Conservation (phyloP, 495 filamentous ascomycete genomes). For the Astrocystis sublimbata region DNA sequence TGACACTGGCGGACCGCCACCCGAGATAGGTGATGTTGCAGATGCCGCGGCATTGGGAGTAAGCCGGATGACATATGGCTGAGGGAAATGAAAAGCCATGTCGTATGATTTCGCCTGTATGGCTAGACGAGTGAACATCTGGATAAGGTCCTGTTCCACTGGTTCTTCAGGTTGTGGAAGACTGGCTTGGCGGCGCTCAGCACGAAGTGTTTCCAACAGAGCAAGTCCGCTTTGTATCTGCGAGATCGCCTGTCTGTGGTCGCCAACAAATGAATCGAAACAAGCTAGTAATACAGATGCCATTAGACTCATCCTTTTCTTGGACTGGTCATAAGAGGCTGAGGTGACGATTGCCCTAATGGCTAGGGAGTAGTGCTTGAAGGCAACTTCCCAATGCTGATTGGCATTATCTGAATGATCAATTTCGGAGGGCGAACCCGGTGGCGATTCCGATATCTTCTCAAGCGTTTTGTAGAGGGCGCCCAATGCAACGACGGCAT, state of each 20-base stretch:
- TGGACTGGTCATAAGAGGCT: conserved; percentile 33
- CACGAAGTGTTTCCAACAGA: conserved; percentile 46
- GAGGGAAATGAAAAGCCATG: conserved; percentile 62
- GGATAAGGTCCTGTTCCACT: conserved; percentile 57
- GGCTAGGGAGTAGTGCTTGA: conserved; percentile 48
- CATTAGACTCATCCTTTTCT: conserved; percentile 49
- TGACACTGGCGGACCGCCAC: conserved; percentile 44
- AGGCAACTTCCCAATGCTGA: conserved; percentile 47
- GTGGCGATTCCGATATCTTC: conserved; percentile 52
- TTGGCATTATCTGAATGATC: conserved; percentile 36
- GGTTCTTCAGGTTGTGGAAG: conserved; percentile 44
- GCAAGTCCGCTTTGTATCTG: conserved; percentile 49
- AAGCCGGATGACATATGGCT: conserved; percentile 55
- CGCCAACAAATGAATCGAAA: conserved; percentile 54
- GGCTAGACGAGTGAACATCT: conserved; percentile 58
- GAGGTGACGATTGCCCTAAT: conserved; percentile 37
- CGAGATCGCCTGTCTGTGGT: conserved; percentile 49
- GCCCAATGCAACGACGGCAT: conserved; percentile 65
- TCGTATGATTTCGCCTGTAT: conserved; percentile 62
- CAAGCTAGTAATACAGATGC: conserved; percentile 50
- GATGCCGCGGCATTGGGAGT: conserved; percentile 36
- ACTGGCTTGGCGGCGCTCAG: conserved; percentile 40
- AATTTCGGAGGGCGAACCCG: conserved; percentile 35
- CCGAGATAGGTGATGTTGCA: conserved; percentile 43
- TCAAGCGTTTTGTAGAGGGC: conserved; percentile 63